phyloP scores from a whole-genome alignment of 2,329 filamentous ascomycete genomes.

The Stachybotrys chlorohalonatus region DNA sequence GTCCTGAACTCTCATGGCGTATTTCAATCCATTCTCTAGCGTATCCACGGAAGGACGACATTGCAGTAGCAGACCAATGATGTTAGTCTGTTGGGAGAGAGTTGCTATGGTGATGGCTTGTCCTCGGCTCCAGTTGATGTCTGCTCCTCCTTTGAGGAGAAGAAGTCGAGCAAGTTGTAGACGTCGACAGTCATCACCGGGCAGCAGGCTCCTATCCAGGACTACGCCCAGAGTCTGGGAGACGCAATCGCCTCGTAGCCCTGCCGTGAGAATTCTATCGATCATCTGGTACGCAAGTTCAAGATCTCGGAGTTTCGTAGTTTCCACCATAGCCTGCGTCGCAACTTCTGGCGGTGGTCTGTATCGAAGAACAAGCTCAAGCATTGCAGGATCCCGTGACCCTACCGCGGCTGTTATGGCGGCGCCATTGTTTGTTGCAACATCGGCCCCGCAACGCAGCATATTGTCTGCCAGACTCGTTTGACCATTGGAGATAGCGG shows the following conservation, averaged over 20 bases:
- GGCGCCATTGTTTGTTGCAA: background rate
- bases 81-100: background rate
- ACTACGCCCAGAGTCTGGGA: background rate
- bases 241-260: background rate
- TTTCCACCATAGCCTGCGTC: background rate
- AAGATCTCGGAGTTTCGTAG: background rate
- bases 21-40: background rate
- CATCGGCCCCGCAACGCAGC: background rate
- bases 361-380: background rate
- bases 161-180: background rate
- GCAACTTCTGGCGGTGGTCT: background rate
- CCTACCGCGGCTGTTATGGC: background rate
- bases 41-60: background rate
- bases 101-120: background rate
- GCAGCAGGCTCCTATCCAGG: background rate
- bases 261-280: background rate
- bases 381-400: background rate
- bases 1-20: background rate
- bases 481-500: conserved; percentile 1
- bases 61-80: background rate
- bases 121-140: background rate
- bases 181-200: background rate
- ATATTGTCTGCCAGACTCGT: background rate
- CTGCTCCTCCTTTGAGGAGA: background rate
- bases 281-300: background rate